Evolutionary conservation across 2,329 filamentous ascomycete species (phyloP).

Genomic region (Chaetomium sp.): DNA sequence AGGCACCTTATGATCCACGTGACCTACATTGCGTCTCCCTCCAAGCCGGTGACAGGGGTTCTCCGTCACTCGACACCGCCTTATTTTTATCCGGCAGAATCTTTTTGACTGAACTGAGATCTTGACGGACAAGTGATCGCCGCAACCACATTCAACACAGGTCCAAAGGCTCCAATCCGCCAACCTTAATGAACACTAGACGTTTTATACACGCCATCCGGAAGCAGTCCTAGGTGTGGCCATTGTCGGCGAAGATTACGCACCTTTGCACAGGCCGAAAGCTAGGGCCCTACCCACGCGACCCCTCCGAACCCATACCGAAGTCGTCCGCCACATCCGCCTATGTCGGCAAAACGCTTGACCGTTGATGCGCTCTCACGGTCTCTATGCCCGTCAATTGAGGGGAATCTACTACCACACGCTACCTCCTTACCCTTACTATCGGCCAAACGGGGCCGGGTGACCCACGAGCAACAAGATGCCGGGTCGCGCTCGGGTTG

Average conservation of each 20-base stretch:
- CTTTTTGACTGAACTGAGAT: background rate
- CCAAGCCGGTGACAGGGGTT: background rate
- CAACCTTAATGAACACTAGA: background rate
- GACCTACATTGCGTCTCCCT: background rate
- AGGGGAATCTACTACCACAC: conserved; percentile 43
- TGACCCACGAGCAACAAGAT: background rate
- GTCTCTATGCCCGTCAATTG: conserved; percentile 62
- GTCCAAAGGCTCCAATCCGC: background rate
- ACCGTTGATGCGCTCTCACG: conserved; percentile 64
- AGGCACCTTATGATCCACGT: conserved; percentile 1
- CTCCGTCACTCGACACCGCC: background rate
- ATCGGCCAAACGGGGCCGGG: conserved; percentile 6
- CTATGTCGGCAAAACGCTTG: conserved; percentile 44
- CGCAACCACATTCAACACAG: background rate
- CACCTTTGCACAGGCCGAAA: background rate
- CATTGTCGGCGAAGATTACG: background rate
- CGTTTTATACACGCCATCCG: background rate
- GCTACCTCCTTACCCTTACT: conserved; percentile 35
- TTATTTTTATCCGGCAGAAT: conserved; percentile 11
- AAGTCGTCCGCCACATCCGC: background rate
- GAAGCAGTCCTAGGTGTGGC: background rate
- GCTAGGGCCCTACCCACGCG: background rate
- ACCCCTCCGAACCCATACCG: background rate
- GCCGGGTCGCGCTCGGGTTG: background rate
- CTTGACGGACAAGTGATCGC: background rate